Conservation (phyloP, 257 asterid genomes). For the Perilla frutescens region DNA sequence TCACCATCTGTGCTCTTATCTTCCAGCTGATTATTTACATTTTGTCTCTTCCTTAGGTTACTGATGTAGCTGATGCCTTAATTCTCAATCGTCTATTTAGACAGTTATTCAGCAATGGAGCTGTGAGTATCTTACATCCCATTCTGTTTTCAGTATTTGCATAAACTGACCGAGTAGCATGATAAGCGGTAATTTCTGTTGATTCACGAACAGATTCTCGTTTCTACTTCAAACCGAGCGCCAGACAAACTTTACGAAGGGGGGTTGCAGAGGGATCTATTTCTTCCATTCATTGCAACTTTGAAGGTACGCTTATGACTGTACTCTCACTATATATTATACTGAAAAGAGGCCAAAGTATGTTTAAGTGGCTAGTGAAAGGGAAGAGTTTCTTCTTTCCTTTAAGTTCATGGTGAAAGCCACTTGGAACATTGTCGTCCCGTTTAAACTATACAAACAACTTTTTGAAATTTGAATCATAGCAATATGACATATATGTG, state of each 20-base stretch:
- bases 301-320: conserved; percentile 57
- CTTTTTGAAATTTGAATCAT: no score
- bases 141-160: background rate
- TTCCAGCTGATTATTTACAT: conserved; percentile 9
- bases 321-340: background rate
- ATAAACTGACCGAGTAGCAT: conserved; percentile 23
- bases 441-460: no score
- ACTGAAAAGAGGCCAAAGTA: conserved; percentile 20
- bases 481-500: background rate
- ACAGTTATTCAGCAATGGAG: conserved; percentile 77
- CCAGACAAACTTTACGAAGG: conserved; percentile 94
- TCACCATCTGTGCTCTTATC: background rate
- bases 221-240: conserved; percentile 93
- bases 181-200: conserved; percentile 12
- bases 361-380: background rate
- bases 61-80: conserved; percentile 91
- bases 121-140: conserved; percentile 56
- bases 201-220: conserved; percentile 64
- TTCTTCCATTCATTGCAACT: conserved; percentile 85
- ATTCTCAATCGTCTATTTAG: conserved; percentile 80
- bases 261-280: conserved; percentile 90
- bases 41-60: conserved; percentile 56
- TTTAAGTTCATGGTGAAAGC: background rate
- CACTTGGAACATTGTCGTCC: background rate
- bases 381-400: background rate